Evolutionary conservation across 2,329 filamentous ascomycete species (phyloP), one percentile per base, ranked within the genome.

Genomic region (Alternaria angustiovoidea): DNA sequence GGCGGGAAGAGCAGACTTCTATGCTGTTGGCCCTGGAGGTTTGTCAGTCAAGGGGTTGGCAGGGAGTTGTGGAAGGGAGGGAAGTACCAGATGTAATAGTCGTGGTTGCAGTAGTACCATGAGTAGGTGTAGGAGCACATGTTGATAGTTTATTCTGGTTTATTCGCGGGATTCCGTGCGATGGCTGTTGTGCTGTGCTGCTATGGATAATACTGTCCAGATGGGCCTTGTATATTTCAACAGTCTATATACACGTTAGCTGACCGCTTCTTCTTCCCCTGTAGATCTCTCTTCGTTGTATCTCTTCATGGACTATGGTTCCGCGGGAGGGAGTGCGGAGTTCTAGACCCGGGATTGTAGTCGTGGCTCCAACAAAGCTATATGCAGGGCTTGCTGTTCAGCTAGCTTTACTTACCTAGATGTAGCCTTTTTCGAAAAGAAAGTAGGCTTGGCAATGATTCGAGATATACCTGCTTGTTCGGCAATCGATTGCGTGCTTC

Each of bases 51-150:
- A 5, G 1, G 11, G 12, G 6, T 11, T 14, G 6, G 5, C 2
- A 36, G 12, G 28, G 11, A 11, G 3, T 11, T 30, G 28, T 30
- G 28, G 28, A 11, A 30, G 28, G 11, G 28, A 20, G 3, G 14
- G n/a, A 46, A 57, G 56, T 55, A 75, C 75, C 80, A 79, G 72
- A 83, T 82, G 71, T 81, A 83, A 72, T 81, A 81, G 67, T 81
- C 80, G 71, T 81, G 80, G 72, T 81, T 81, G 73, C 81, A 83
- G 72, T 79, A 80, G 70, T 83, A 83, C 76, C 79, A 80, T 32
- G 76, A 78, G 68, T 82, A 83, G 11, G 80, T 81, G 70, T 82
- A 83, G 38, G 72, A 75, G 68, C 81, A 83, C 81, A 83, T 83
- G 72, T 38, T 52, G 43, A 26, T 43, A 12, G 8, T 9, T 9